A percentile compares a stretch with the other conserved stretches of the same genome.
Evolutionary conservation across 2,329 filamentous ascomycete genomes (phyloP).

Genomic region (Pseudophaeomoniella oleicola): DNA sequence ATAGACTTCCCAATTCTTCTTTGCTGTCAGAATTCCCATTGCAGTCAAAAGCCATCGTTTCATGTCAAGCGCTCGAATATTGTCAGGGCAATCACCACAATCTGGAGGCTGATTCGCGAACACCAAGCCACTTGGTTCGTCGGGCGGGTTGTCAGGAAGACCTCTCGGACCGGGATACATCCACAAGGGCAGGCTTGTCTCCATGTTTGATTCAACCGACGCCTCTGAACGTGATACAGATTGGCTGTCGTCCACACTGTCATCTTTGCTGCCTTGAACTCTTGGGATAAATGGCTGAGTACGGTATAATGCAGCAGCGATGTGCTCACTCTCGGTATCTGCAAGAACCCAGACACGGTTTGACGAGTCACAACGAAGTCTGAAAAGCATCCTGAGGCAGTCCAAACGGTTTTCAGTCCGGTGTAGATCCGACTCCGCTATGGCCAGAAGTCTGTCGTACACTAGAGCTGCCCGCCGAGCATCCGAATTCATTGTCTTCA

Average conservation of each 20-base stretch:
- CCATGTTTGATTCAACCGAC: constrained; percentile 20
- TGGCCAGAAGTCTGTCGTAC: constrained; percentile 49
- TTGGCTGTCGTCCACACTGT: neutral
- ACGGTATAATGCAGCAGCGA: constrained; percentile 59
- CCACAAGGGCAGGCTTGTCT: constrained; percentile 35
- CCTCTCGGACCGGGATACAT: constrained; percentile 39
- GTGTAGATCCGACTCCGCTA: constrained; percentile 44
- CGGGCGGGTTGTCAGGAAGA: constrained; percentile 38
- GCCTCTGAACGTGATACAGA: constrained; percentile 21
- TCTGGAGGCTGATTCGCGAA: constrained; percentile 29
- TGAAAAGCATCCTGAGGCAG: constrained; percentile 65
- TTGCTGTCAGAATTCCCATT: constrained; percentile 60
- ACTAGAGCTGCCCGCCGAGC: constrained; percentile 48
- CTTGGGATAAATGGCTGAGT: constrained; percentile 23
- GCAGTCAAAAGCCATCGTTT: constrained; percentile 59
- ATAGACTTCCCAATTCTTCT: constrained; percentile 77
- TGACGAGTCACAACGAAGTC: constrained; percentile 68
- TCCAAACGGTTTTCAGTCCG: constrained; percentile 58
- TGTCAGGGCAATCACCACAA: constrained; percentile 6
- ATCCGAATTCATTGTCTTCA: constrained; percentile 54
- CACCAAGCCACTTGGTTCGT: constrained; percentile 33
- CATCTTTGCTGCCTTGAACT: neutral
- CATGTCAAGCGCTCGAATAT: constrained; percentile 34
- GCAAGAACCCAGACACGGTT: constrained; percentile 59
- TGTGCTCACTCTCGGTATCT: constrained; percentile 55